Conservation (phyloP, 805 yeast genomes). For the Barnettozyma pratensis region DNA sequence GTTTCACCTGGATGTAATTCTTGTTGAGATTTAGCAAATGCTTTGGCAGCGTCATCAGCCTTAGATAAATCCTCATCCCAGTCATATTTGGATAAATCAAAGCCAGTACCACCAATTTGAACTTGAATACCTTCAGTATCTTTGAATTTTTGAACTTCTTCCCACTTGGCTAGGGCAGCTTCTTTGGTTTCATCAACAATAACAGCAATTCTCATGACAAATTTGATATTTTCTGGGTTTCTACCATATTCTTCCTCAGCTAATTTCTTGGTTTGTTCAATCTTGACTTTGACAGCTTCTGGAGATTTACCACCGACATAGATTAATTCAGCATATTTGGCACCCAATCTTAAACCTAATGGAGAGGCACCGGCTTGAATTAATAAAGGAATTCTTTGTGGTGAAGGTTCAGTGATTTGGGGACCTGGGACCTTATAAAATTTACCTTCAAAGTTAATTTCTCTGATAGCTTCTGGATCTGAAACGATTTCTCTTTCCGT, state of each 20-base stretch:
- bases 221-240: constrained; percentile 30
- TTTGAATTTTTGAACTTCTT: constrained; percentile 26
- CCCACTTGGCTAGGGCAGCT: constrained; percentile 29
- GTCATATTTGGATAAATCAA: constrained; percentile 30
- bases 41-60: constrained; percentile 1
- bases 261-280: constrained; percentile 22
- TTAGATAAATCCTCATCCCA: constrained; percentile 28
- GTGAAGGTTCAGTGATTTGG: constrained; percentile 30
- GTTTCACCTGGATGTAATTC: constrained; percentile 13
- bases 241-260: constrained; percentile 30
- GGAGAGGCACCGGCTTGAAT: constrained; percentile 37
- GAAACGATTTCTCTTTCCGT: constrained; percentile 24
- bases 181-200: constrained; percentile 32
- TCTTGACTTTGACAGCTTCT: constrained; percentile 20
- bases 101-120: constrained; percentile 35
- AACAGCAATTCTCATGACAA: constrained; percentile 29
- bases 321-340: constrained; percentile 33
- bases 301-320: constrained; percentile 31
- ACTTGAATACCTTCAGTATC: constrained; percentile 36
- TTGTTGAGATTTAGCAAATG: constrained; percentile 18
- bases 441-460: constrained; percentile 32
- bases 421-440: constrained; percentile 33
- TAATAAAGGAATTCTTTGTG: constrained; percentile 35
- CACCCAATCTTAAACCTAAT: constrained; percentile 32
- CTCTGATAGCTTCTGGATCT: constrained; percentile 30